Percentiles rank a stretch among this genome's conserved stretches.
Evolutionary conservation across 1,284 basidiomycete species (phyloP).

Genomic region (Hymenochaete sp.): DNA sequence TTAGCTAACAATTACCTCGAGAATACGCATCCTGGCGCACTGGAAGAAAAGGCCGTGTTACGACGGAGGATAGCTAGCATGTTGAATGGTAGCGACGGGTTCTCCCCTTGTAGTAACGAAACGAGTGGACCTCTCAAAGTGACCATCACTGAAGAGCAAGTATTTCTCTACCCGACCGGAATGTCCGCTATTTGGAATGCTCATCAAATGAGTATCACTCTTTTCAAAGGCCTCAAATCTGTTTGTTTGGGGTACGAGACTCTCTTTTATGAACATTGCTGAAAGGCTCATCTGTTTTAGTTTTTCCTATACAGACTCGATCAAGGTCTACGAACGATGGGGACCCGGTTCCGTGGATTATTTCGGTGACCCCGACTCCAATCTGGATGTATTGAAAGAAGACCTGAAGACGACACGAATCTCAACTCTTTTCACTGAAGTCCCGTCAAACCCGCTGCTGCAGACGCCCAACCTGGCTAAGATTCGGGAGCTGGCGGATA

Average conservation of each 20-base stretch:
- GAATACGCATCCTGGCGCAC: conserved; percentile 1
- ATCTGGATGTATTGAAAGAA: conserved; percentile 66
- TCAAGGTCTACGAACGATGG: conserved; percentile 95
- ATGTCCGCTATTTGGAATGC: conserved; percentile 94
- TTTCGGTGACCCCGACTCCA: conserved; percentile 70
- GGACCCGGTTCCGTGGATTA: conserved; percentile 90
- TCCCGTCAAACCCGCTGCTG: conserved; percentile 91
- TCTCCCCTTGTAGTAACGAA: conserved; percentile 20
- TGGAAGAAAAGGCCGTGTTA: conserved; percentile 4
- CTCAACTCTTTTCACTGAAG: conserved; percentile 72
- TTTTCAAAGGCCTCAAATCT: conserved; percentile 49
- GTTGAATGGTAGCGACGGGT: conserved; percentile 3
- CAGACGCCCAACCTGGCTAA: conserved; percentile 73
- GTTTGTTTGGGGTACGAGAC: conserved; percentile 66
- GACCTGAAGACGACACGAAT: conserved; percentile 46
- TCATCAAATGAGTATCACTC: conserved; percentile 61
- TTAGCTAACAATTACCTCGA: neutral
- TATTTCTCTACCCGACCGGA: conserved; percentile 81
- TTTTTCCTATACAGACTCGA: conserved; percentile 98
- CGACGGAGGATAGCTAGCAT: conserved; percentile 8
- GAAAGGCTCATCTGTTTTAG: conserved; percentile 26
- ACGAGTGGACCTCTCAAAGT: conserved; percentile 34
- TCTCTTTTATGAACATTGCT: neutral
- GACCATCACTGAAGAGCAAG: conserved; percentile 69
- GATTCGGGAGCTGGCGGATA: conserved; percentile 77